Conservation (phyloP, 352 stramenopile genomes). For the Phytophthora palmivora region DNA sequence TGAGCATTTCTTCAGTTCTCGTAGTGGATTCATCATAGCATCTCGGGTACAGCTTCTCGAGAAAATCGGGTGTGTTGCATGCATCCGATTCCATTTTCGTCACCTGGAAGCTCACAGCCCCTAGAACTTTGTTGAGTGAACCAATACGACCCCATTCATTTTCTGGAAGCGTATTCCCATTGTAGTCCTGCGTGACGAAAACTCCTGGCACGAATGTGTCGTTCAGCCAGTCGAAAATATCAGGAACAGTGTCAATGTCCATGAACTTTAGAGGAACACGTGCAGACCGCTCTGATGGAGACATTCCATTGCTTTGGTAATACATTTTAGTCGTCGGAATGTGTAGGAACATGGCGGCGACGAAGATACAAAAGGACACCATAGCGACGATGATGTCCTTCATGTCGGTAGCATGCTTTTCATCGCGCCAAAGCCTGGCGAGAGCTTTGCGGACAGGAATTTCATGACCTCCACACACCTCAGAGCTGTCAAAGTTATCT, state of each 20-base stretch:
- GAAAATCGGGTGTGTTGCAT: constrained; percentile 11
- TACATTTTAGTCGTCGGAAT: constrained; percentile 45
- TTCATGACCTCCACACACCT: neutral
- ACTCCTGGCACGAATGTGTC: constrained; percentile 47
- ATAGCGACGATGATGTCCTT: constrained; percentile 44
- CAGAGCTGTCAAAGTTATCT: neutral
- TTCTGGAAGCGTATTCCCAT: constrained; percentile 33
- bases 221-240: constrained; percentile 55
- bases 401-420: constrained; percentile 40
- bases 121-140: constrained; percentile 47
- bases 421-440: constrained; percentile 45
- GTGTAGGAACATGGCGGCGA: constrained; percentile 53
- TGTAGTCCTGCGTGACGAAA: constrained; percentile 59
- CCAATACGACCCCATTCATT: constrained; percentile 39
- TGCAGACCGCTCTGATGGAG: constrained; percentile 32
- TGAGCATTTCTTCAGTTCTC: constrained; percentile 6
- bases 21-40: constrained; percentile 8
- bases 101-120: constrained; percentile 41
- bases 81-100: constrained; percentile 12
- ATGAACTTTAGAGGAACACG: constrained; percentile 38
- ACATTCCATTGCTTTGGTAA: constrained; percentile 41
- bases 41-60: constrained; percentile 8
- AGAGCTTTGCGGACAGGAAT: constrained; percentile 37
- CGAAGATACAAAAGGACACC: constrained; percentile 47
- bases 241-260: constrained; percentile 38